These are phyloP conservation scores for Glutinoglossum americanum DNA, from an alignment of 495 filamentous ascomycete species.

Conservation along the genomic window DNA sequence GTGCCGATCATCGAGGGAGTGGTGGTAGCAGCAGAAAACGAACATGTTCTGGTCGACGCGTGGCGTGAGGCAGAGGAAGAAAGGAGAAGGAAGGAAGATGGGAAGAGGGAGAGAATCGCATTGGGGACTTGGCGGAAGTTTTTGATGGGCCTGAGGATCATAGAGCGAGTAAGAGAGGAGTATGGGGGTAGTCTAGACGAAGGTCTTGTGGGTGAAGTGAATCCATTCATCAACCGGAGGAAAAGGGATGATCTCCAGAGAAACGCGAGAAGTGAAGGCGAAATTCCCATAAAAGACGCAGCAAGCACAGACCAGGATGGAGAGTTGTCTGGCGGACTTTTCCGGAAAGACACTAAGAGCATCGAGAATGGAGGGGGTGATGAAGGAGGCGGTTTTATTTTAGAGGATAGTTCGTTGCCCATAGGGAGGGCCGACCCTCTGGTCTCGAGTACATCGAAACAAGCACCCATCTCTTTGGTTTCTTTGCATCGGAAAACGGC, in stretches of 20 bases:
- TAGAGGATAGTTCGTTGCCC: neutral
- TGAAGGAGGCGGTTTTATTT: constrained; percentile 2
- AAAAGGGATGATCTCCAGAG: constrained; percentile 1
- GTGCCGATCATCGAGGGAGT: constrained; percentile 83
- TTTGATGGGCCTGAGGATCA: constrained; percentile 61
- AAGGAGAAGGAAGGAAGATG: constrained; percentile 53
- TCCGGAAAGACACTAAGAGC: neutral
- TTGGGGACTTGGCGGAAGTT: constrained; percentile 72
- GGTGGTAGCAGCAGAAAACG: constrained; percentile 63
- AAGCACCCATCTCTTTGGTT: neutral
- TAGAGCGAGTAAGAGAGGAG: constrained; percentile 55
- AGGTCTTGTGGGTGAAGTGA: constrained; percentile 15
- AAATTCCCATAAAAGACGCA: neutral
- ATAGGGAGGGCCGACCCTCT: neutral
- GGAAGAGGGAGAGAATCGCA: constrained; percentile 54
- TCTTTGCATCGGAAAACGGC: neutral
- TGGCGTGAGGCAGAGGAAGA: constrained; percentile 68
- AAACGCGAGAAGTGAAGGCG: neutral
- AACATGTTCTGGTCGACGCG: constrained; percentile 53
- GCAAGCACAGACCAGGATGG: neutral
- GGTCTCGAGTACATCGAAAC: neutral
- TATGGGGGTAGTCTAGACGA: constrained; percentile 36
- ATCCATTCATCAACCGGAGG: constrained; percentile 20
- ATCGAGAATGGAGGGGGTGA: neutral
- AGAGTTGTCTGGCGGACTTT: neutral